Percentiles rank a stretch among this genome's conserved stretches.
Evolutionary conservation across 257 asterid genomes (phyloP).

Genomic region (Capsicum rhomboideum): DNA sequence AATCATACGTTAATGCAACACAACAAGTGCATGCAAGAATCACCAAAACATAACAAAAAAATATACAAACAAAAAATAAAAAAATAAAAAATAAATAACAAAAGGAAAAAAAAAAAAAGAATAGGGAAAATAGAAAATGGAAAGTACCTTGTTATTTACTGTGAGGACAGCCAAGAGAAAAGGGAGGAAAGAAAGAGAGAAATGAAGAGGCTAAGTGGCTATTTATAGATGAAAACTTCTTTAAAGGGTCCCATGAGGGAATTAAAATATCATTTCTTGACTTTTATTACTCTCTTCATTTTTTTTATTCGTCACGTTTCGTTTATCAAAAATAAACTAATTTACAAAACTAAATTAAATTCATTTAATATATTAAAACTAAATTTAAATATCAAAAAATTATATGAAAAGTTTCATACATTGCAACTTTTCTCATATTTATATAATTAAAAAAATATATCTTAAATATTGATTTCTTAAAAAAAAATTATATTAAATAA

Average conservation of each 20-base stretch:
- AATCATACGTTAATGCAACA: neutral
- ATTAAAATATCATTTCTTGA: neutral
- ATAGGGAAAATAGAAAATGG: neutral
- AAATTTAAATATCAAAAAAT: too few relatives aligned
- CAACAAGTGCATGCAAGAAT: neutral
- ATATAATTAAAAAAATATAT: too few relatives aligned
- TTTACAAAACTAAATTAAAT: too few relatives aligned
- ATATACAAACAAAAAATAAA: neutral
- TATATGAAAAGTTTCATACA: too few relatives aligned
- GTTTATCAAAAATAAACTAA: too few relatives aligned
- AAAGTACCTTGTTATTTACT: slow-evolving; percentile 18
- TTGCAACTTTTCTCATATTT: too few relatives aligned
- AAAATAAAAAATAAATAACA: neutral
- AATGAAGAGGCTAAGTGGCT: neutral
- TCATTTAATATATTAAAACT: too few relatives aligned
- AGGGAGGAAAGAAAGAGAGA: slow-evolving; percentile 21
- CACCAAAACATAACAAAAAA: neutral
- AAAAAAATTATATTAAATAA: too few relatives aligned
- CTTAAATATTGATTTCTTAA: too few relatives aligned
- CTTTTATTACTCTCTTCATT: neutral
- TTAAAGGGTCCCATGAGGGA: neutral
- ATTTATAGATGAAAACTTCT: slow-evolving; percentile 17
- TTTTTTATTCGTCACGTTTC: too few relatives aligned
- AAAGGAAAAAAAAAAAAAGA: neutral
- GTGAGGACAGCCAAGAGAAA: slow-evolving; percentile 4